Percentiles rank a stretch among this genome's conserved stretches.
These are phyloP conservation scores for Spergularia bocconei DNA, from an alignment of 148 eudicot genomes.

Conservation along the genomic window DNA sequence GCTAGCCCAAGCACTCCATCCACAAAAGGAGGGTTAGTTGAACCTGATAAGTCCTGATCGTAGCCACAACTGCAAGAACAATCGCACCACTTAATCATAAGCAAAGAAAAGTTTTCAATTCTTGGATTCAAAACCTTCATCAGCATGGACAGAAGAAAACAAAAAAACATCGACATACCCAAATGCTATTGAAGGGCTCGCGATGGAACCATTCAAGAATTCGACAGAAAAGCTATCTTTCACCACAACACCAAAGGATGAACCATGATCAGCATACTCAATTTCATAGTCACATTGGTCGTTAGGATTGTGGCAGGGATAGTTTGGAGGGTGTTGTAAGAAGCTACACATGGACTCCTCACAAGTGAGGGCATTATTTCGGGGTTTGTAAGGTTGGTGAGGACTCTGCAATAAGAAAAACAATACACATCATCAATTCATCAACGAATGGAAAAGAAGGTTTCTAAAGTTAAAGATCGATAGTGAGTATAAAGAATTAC, in stretches of 20 bases:
- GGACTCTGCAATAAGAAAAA: conserved; percentile 56
- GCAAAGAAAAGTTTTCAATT: background rate
- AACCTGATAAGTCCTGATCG: conserved; percentile 60
- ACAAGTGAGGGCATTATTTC: conserved; percentile 51
- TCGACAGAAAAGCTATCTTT: conserved; percentile 55
- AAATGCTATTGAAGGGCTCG: conserved; percentile 51
- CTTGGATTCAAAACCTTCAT: background rate
- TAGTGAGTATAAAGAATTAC: conserved; percentile 31
- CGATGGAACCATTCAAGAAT: conserved; percentile 48
- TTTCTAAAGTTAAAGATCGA: background rate
- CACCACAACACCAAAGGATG: conserved; percentile 75
- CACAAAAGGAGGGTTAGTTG: conserved; percentile 53
- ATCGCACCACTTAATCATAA: background rate
- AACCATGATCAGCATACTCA: conserved; percentile 78
- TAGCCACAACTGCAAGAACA: conserved; percentile 73
- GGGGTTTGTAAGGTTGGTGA: conserved; percentile 76
- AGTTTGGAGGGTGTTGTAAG: conserved; percentile 45
- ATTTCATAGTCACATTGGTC: conserved; percentile 94
- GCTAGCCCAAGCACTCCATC: conserved; percentile 93
- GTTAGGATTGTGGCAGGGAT: conserved; percentile 41
- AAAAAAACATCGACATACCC: conserved; percentile 45
- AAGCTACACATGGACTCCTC: conserved; percentile 59
- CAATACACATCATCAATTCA: conserved; percentile 4
- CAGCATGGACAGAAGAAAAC: background rate
- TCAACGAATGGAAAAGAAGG: background rate